Percentiles rank a stretch among this genome's conserved stretches.
These are phyloP conservation scores for Aspergillus tanneri DNA, from an alignment of 2,329 filamentous ascomycete species.

Conservation along the genomic window DNA sequence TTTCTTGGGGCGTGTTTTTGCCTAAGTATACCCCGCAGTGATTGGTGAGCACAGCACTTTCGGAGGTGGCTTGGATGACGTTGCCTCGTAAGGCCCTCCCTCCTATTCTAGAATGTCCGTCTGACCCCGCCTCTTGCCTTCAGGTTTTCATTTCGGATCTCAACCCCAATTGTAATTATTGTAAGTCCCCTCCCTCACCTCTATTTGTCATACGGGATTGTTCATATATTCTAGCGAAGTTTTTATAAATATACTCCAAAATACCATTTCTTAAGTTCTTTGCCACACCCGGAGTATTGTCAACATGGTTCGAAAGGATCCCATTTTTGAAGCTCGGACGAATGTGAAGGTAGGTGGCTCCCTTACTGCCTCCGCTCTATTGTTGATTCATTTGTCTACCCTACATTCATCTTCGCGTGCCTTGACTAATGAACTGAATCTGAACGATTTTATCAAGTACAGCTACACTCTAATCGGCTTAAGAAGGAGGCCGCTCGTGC, in stretches of 20 bases:
- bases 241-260: too few relatives aligned
- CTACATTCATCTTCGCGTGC: not conserved
- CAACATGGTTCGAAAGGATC: conserved; percentile 43
- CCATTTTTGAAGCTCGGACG: conserved; percentile 44
- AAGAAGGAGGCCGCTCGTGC: conserved; percentile 50
- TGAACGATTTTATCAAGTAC: not conserved
- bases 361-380: not conserved
- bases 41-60: not conserved
- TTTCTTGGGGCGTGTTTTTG: too few relatives aligned
- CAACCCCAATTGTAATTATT: too few relatives aligned
- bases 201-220: too few relatives aligned
- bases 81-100: conserved; percentile 20
- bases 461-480: conserved; percentile 50
- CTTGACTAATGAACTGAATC: not conserved
- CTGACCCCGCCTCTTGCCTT: not conserved
- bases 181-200: too few relatives aligned
- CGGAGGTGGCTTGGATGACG: conserved; percentile 16
- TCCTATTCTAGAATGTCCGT: conserved; percentile 7
- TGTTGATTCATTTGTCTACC: conserved; percentile 1
- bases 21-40: not conserved
- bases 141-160: conserved; percentile 1
- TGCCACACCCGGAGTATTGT: not conserved
- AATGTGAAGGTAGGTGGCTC: conserved; percentile 40
- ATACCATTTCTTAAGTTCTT: not conserved
- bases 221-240: too few relatives aligned